Evolutionary conservation across 331 rosid genomes (phyloP).

Genomic region (Quercus phellos): DNA sequence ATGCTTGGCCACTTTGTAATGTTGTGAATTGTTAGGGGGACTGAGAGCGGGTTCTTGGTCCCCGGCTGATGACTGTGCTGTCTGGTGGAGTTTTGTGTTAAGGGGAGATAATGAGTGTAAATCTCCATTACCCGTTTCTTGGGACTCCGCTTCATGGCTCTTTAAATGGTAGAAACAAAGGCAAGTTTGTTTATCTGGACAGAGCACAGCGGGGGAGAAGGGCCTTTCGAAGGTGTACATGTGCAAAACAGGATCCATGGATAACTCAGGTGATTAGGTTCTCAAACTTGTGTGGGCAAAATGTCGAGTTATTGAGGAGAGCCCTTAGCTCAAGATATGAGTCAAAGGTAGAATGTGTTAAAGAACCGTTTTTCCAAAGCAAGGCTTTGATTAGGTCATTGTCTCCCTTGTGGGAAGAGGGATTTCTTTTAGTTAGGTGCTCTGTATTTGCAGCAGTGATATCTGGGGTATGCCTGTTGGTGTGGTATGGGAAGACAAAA

Average conservation of each 20-base stretch:
- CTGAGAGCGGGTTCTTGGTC: constrained; percentile 57
- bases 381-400: constrained; percentile 46
- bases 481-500: constrained; percentile 71
- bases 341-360: constrained; percentile 54
- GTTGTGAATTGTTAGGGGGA: constrained; percentile 36
- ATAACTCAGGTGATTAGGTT: constrained; percentile 44
- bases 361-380: constrained; percentile 47
- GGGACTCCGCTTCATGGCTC: constrained; percentile 48
- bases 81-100: constrained; percentile 15
- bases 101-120: constrained; percentile 56
- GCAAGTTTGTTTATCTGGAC: constrained; percentile 29
- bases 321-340: constrained; percentile 36
- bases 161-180: constrained; percentile 29
- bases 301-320: constrained; percentile 55
- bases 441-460: constrained; percentile 57
- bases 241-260: constrained; percentile 48
- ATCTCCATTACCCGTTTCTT: constrained; percentile 44
- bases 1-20: constrained; percentile 17
- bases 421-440: constrained; percentile 66
- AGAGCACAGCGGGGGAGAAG: constrained; percentile 30
- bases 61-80: constrained; percentile 36
- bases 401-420: constrained; percentile 58
- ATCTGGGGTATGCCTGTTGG: constrained; percentile 69
- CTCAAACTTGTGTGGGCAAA: constrained; percentile 51
- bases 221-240: constrained; percentile 32